These are phyloP conservation scores for Fusarium temperatum DNA, from an alignment of 2,329 filamentous ascomycete species.

Conservation along the genomic window DNA sequence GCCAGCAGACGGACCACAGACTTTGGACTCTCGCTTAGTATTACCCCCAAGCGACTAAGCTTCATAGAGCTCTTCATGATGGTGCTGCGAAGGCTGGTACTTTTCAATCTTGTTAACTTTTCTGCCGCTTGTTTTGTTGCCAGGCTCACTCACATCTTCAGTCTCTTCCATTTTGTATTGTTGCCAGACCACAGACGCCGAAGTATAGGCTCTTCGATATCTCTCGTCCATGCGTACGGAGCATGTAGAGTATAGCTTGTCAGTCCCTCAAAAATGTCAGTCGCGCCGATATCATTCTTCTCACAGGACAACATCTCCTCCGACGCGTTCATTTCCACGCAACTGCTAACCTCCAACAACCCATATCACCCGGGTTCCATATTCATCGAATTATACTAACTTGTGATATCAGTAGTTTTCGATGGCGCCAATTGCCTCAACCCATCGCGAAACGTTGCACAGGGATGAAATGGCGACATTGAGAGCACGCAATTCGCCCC, in stretches of 20 bases:
- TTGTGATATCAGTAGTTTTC: background rate
- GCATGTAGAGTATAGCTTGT: fast-evolving
- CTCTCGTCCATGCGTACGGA: fast-evolving
- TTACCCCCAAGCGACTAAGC: background rate
- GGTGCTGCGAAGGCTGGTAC: fast-evolving
- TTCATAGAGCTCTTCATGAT: too few relatives aligned
- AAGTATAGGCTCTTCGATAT: fast-evolving
- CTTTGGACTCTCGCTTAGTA: background rate
- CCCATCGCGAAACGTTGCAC: background rate
- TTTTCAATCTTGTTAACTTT: background rate
- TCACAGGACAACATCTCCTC: background rate
- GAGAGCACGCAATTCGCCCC: background rate
- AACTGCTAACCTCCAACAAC: fast-evolving
- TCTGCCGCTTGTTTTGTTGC: background rate
- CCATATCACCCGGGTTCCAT: fast-evolving
- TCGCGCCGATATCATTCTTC: background rate
- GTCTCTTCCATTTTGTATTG: background rate
- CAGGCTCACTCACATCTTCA: fast-evolving
- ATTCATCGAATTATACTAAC: fast-evolving
- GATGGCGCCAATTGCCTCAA: background rate
- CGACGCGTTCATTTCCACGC: too few relatives aligned
- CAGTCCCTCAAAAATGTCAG: background rate
- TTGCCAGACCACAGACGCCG: fast-evolving
- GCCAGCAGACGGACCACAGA: background rate
- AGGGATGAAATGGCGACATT: background rate